Evolutionary conservation across 129 eudicot genomes (phyloP).

Genomic region (Gnaphalium uliginosum): DNA sequence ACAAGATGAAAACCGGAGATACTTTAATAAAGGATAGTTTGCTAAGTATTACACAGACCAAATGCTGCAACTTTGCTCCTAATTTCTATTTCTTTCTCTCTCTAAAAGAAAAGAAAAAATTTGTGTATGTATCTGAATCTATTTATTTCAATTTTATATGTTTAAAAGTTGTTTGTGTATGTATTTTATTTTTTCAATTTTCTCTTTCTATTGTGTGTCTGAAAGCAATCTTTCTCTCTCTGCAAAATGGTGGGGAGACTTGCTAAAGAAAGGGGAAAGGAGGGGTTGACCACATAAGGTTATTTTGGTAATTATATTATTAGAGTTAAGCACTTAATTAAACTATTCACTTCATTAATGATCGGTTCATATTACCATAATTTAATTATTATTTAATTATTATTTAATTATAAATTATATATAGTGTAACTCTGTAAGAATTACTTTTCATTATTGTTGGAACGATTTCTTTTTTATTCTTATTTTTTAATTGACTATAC

Average conservation of each 20-base stretch:
- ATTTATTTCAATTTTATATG: no score
- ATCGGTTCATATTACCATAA: neutral
- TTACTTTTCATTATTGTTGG: no score
- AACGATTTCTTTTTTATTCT: no score
- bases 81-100: slow-evolving; percentile 23
- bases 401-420: no score
- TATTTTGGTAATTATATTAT: slow-evolving; percentile 3
- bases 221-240: slow-evolving; percentile 33
- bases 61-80: slow-evolving; percentile 46
- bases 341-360: slow-evolving; percentile 20
- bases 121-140: slow-evolving; percentile 3
- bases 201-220: slow-evolving; percentile 19
- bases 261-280: slow-evolving; percentile 14
- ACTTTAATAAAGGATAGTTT: slow-evolving; percentile 33
- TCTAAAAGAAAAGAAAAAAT: neutral
- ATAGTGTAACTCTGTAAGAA: no score
- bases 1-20: slow-evolving; percentile 40
- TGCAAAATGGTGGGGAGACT: slow-evolving; percentile 18
- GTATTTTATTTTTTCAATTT: slow-evolving; percentile 4
- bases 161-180: neutral
- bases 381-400: neutral
- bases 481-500: no score
- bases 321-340: neutral
- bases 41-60: slow-evolving; percentile 48
- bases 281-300: slow-evolving; percentile 34